Base-by-base conservation (phyloP, 2,329 filamentous ascomycete species). In the Cyclaneusma minus region DNA sequence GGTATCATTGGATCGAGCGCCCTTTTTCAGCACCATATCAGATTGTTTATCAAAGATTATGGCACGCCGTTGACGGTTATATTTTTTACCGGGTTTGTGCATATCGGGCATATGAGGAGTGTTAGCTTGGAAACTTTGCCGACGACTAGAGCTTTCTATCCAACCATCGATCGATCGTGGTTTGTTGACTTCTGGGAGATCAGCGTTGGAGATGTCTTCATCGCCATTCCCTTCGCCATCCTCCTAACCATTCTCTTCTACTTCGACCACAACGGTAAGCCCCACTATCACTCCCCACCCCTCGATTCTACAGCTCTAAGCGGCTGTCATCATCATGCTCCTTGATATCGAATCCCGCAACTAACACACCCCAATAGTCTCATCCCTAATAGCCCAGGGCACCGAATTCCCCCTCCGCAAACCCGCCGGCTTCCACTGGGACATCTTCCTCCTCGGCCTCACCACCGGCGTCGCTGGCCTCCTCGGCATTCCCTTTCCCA, bases 1-100 rank as follows among this genome's bases (percentile, higher is more conserved):
- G 76, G 75, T 30, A 62, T 74, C 32, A 49, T 91, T 8, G 82
- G 82, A 14, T 58, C 60, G 11, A 75, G 78, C 42, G 65, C 64
- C 25, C 58, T 91, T 2, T 87, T 92, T 48, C 65, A 70, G 11
- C 72, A 84, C 30, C 69, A 73, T 19, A 55, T 89, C 6, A 68
- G 83, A 12, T 72, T 85, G 35, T 91, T 92, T 41, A 62, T 92
- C 36, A 83, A 89, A 46, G 83, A 92, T 49, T 92, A 92, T 45
- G 83, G 82, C 27, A 91, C 82, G 0, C 82, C 83, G 0, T 55
- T 87, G 33, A 82, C 78, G 0, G 67, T 85, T 29, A 56, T 92
- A 33, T 92, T 92, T 59, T 92, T 92, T 48, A 84, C 83, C 0
- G 83, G 83, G 1, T 92, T 91, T 42, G 76, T 89, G 2, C 79